phyloP scores from a whole-genome alignment of 176 grass and related monocot genomes.

The Phragmites australis region DNA sequence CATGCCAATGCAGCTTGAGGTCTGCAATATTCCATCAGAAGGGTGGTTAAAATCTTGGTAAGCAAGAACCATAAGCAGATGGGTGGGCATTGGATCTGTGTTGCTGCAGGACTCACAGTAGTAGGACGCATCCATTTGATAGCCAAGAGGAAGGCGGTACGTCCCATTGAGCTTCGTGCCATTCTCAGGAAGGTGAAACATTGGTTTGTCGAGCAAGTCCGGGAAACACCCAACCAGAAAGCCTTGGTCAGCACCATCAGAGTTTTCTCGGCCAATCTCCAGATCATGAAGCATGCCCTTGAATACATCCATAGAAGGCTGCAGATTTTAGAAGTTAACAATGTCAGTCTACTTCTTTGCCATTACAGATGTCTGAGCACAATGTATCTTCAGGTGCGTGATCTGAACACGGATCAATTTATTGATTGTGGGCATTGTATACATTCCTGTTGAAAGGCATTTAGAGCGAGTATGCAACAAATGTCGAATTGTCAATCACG shows the following conservation, averaged over 20 bases:
- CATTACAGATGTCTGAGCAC: neutral
- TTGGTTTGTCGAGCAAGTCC: conserved; percentile 76
- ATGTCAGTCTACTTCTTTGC: conserved; percentile 1
- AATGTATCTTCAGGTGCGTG: conserved; percentile 18
- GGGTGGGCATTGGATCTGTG: neutral
- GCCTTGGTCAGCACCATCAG: conserved; percentile 92
- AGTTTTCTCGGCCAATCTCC: conserved; percentile 61
- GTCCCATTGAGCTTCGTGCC: conserved; percentile 86
- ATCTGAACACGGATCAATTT: neutral
- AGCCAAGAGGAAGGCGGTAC: conserved; percentile 90
- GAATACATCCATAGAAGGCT: conserved; percentile 97
- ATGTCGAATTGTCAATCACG: neutral
- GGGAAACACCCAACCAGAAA: conserved; percentile 87
- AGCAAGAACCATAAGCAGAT: neutral
- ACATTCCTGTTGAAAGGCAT: neutral
- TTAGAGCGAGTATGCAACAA: conserved; percentile 2
- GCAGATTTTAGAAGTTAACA: conserved; percentile 18
- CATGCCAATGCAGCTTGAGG: conserved; percentile 85
- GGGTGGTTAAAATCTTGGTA: conserved; percentile 23
- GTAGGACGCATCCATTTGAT: conserved; percentile 99
- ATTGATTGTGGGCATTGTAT: neutral
- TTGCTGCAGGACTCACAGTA: conserved; percentile 62
- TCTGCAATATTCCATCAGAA: conserved; percentile 53
- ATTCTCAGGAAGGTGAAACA: conserved; percentile 87
- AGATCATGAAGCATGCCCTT: conserved; percentile 90